Conservation (phyloP, 1,284 basidiomycete species). For the Marasmius oreades region DNA sequence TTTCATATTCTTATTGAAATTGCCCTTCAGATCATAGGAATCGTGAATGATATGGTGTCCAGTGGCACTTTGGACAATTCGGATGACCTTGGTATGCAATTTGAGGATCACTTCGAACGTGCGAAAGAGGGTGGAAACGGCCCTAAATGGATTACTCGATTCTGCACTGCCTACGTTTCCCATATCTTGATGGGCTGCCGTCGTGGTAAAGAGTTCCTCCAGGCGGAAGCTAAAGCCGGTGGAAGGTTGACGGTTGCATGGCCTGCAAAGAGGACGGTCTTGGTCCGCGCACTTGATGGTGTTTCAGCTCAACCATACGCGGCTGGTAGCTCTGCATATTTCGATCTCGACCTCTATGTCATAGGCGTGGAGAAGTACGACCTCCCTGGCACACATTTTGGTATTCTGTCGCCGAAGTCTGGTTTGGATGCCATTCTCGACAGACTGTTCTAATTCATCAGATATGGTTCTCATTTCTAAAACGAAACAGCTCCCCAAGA, state of each 20-base stretch:
- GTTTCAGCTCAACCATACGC: not conserved
- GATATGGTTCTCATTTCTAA: no score
- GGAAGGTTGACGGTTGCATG: not conserved
- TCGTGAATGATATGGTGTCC: slow-evolving; percentile 1
- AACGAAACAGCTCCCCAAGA: no score
- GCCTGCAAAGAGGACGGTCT: not conserved
- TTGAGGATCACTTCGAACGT: slow-evolving; percentile 1
- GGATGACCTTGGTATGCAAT: not conserved
- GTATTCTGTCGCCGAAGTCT: not conserved
- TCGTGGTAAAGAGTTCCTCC: not conserved
- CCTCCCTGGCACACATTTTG: slow-evolving; percentile 1
- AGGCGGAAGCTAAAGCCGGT: not conserved
- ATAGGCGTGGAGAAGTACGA: not conserved
- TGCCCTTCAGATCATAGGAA: not conserved
- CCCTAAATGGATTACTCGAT: slow-evolving; percentile 1
- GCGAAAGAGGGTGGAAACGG: not conserved
- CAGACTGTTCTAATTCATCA: not conserved
- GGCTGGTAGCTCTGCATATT: not conserved
- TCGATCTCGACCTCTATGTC: not conserved
- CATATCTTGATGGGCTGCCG: not conserved
- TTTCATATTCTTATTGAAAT: no score
- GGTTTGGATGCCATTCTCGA: slow-evolving; percentile 1
- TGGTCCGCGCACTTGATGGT: not conserved
- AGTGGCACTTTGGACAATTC: not conserved
- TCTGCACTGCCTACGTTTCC: not conserved